Conservation (phyloP, 2,329 filamentous ascomycete species). For the Dryadomyces quercivorus region DNA sequence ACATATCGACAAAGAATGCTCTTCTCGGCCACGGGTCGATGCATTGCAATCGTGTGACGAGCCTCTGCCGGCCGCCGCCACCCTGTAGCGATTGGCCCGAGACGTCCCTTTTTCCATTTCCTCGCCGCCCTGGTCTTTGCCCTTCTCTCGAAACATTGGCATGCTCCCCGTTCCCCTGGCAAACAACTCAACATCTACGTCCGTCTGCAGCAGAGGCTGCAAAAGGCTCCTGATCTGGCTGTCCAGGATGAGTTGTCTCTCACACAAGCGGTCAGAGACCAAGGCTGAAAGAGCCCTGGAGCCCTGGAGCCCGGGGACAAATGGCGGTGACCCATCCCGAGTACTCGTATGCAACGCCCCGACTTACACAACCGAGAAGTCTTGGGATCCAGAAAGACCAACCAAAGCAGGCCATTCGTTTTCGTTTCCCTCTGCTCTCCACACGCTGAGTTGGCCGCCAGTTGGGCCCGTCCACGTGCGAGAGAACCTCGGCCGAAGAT, state of each 20-base stretch:
- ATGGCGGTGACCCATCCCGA: not conserved
- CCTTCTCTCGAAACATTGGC: not conserved
- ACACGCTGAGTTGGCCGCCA: not conserved
- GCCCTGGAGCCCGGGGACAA: not conserved
- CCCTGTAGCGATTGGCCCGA: not conserved
- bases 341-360: not conserved
- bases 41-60: not conserved
- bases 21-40: not conserved
- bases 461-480: not conserved
- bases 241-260: too few species aligned
- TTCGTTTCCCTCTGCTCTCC: not conserved
- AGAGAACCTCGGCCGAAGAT: not conserved
- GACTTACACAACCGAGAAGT: not conserved
- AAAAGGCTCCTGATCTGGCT: too few species aligned
- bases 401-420: not conserved
- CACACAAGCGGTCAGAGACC: too few species aligned
- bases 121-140: too few species aligned
- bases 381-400: not conserved
- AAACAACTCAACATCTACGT: too few species aligned
- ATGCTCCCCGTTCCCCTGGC: too few species aligned
- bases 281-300: too few species aligned
- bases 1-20: not conserved
- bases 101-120: not conserved
- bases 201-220: too few species aligned
- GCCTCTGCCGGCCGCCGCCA: not conserved